These are phyloP conservation scores for Rhizodiscina lignyota DNA, from an alignment of 495 filamentous ascomycete species.

Conservation along the genomic window DNA sequence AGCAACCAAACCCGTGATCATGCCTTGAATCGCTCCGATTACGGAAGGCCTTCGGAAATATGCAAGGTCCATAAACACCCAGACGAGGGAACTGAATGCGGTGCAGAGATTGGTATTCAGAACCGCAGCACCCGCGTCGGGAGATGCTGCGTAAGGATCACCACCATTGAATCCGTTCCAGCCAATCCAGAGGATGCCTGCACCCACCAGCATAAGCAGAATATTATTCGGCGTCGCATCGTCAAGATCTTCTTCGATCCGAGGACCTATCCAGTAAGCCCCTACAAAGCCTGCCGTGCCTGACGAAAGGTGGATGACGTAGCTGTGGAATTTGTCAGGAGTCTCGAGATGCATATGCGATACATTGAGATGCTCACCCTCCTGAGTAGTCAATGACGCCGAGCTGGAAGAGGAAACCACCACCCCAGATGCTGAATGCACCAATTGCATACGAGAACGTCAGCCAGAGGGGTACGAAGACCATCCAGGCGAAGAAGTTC, in stretches of 20 bases:
- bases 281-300: slow-evolving; percentile 39
- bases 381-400: slow-evolving; percentile 42
- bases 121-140: slow-evolving; percentile 39
- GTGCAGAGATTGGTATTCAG: slow-evolving; percentile 40
- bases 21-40: slow-evolving; percentile 35
- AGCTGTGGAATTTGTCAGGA: too few relatives aligned
- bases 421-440: slow-evolving; percentile 36
- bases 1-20: slow-evolving; percentile 37
- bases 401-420: slow-evolving; percentile 32
- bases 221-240: slow-evolving; percentile 36
- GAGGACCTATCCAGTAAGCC: slow-evolving; percentile 36
- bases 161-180: slow-evolving; percentile 45
- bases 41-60: slow-evolving; percentile 35
- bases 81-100: slow-evolving; percentile 32
- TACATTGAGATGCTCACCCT: too few relatives aligned
- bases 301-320: slow-evolving; percentile 40
- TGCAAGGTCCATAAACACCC: slow-evolving; percentile 28
- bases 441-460: slow-evolving; percentile 31
- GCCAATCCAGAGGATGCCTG: slow-evolving; percentile 40
- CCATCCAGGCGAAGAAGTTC: slow-evolving; percentile 39
- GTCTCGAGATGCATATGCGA: too few relatives aligned
- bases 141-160: slow-evolving; percentile 35
- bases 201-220: slow-evolving; percentile 31
- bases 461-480: slow-evolving; percentile 40
- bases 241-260: slow-evolving; percentile 31